Percentiles rank a stretch among this genome's conserved stretches.
These are phyloP conservation scores for Neurospora sp. DNA, from an alignment of 495 filamentous ascomycete genomes.

Conservation along the genomic window DNA sequence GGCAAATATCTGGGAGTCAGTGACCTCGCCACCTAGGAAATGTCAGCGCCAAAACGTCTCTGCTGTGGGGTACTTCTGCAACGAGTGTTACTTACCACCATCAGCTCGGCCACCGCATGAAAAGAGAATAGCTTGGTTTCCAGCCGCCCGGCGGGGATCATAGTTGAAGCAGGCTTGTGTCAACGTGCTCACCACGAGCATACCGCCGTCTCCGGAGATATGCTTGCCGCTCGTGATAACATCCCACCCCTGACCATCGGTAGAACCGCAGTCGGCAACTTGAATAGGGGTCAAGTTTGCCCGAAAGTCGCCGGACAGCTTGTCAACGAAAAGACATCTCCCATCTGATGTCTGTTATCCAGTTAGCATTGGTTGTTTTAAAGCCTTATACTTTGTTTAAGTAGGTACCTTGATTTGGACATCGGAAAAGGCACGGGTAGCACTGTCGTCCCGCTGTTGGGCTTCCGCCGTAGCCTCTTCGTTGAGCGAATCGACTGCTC, in stretches of 20 bases:
- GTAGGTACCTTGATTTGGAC: constrained; percentile 35
- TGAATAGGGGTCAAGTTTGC: constrained; percentile 46
- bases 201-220: constrained; percentile 28
- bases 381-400: not conserved
- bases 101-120: constrained; percentile 48
- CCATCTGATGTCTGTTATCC: constrained; percentile 36
- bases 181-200: constrained; percentile 44
- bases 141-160: constrained; percentile 34
- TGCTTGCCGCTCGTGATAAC: constrained; percentile 44
- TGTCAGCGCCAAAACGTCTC: constrained; percentile 3
- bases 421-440: constrained; percentile 37
- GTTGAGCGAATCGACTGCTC: constrained; percentile 32
- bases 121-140: constrained; percentile 41
- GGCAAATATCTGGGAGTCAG: constrained; percentile 39
- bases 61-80: not conserved
- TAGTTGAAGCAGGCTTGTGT: constrained; percentile 49
- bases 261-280: constrained; percentile 37
- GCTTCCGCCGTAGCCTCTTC: constrained; percentile 40
- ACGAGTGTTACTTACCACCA: constrained; percentile 22
- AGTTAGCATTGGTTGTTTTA: not conserved
- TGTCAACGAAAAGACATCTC: constrained; percentile 42
- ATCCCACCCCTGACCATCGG: constrained; percentile 42
- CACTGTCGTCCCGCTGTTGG: constrained; percentile 36
- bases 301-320: constrained; percentile 46
- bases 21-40: constrained; percentile 31